A percentile compares a stretch with the other conserved stretches of the same genome.
Conservation (phyloP, 208 protist genomes). For the Trypanosoma scelopori region DNA sequence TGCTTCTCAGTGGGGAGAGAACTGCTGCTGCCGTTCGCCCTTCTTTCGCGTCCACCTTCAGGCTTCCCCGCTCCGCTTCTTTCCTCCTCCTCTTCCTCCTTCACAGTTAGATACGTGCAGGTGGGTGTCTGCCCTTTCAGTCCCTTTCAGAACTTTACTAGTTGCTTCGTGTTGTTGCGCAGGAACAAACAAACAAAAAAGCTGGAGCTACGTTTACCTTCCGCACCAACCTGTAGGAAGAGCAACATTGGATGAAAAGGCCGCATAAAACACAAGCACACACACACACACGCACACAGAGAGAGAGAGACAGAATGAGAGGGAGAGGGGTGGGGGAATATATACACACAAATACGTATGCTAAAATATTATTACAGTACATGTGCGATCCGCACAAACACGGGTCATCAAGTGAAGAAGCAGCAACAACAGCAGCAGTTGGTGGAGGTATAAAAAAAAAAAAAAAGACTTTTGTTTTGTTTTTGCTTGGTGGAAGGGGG, state of each 20-base stretch:
- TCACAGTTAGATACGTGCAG: background rate
- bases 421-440: no score
- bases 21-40: no score
- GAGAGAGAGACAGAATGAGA: background rate
- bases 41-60: background rate
- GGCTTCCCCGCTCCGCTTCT: background rate
- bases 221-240: constrained; percentile 12
- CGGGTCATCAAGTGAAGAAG: no score
- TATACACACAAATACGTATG: constrained; percentile 15
- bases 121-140: background rate
- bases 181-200: background rate
- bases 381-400: no score
- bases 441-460: constrained; percentile 14
- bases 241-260: constrained; percentile 11
- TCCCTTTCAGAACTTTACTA: background rate
- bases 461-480: no score
- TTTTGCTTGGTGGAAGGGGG: no score
- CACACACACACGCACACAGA: background rate
- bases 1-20: constrained; percentile 9
- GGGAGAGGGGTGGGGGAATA: background rate
- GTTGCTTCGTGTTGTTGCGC: background rate
- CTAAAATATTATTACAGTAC: constrained; percentile 6
- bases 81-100: background rate
- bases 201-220: background rate
- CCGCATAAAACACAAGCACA: constrained; percentile 9